Conservation (phyloP, 305 asterid species). For the Stenogyne calaminthoides region DNA sequence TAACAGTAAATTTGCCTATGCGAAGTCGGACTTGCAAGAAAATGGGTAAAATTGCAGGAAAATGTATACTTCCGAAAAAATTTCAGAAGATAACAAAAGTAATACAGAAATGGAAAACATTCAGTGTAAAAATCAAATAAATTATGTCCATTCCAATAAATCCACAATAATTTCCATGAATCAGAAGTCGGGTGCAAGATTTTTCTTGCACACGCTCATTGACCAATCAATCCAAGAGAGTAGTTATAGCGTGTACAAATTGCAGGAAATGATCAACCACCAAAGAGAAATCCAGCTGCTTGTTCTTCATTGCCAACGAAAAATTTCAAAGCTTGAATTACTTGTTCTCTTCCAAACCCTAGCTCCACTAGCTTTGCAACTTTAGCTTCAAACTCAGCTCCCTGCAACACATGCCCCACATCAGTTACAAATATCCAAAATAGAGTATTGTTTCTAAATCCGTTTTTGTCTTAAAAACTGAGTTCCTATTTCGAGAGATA, state of each 20-base stretch:
- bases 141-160: constrained; percentile 13
- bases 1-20: not conserved
- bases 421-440: not conserved
- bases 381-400: constrained; percentile 83
- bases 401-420: constrained; percentile 43
- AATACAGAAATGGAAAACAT: not conserved
- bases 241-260: constrained; percentile 26
- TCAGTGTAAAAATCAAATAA: not conserved
- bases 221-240: constrained; percentile 27
- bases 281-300: constrained; percentile 93
- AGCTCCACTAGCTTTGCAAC: constrained; percentile 84
- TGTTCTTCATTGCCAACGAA: constrained; percentile 89
- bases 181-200: constrained; percentile 28
- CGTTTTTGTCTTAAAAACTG: not conserved
- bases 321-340: constrained; percentile 78
- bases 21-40: not conserved
- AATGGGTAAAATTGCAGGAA: not conserved
- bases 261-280: constrained; percentile 58
- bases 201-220: constrained; percentile 30
- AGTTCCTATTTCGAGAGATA: not conserved
- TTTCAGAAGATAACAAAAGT: not conserved
- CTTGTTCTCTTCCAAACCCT: constrained; percentile 88
- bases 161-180: constrained; percentile 19
- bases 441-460: not conserved
- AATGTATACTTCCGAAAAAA: not conserved